These are phyloP conservation scores for Graphilbum sp. DNA, from an alignment of 2,329 filamentous ascomycete genomes.

Conservation along the genomic window DNA sequence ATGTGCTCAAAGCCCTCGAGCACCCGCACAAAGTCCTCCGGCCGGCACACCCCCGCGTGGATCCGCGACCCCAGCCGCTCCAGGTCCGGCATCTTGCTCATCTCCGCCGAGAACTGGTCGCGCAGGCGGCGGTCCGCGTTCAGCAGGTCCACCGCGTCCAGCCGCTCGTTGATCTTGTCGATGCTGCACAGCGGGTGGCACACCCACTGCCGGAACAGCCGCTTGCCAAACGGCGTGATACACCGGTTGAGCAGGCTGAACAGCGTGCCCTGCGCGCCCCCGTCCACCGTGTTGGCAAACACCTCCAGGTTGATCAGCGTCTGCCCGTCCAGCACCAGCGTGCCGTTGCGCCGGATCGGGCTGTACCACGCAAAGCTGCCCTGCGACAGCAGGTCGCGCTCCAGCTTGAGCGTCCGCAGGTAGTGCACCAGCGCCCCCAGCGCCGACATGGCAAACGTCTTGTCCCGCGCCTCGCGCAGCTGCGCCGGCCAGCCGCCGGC, in stretches of 20 bases:
- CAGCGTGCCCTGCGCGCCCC: slow-evolving; percentile 67
- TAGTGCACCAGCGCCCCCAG: slow-evolving; percentile 83
- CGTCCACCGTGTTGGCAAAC: slow-evolving; percentile 85
- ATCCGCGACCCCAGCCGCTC: slow-evolving; percentile 89
- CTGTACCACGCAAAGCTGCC: slow-evolving; percentile 86
- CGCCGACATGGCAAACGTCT: slow-evolving; percentile 77
- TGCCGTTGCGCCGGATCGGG: slow-evolving; percentile 81
- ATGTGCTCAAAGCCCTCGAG: slow-evolving; percentile 97
- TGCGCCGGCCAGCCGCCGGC: slow-evolving; percentile 57
- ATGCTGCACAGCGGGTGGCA: slow-evolving; percentile 87
- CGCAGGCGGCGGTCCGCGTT: slow-evolving; percentile 69
- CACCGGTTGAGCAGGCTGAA: slow-evolving; percentile 87
- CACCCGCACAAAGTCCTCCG: slow-evolving; percentile 84
- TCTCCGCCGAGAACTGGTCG: slow-evolving; percentile 74
- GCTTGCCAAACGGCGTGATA: slow-evolving; percentile 92
- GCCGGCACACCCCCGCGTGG: slow-evolving; percentile 77
- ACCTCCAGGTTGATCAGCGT: slow-evolving; percentile 96
- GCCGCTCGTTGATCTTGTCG: slow-evolving; percentile 73
- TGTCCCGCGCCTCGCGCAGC: slow-evolving; percentile 55
- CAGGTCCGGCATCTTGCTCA: slow-evolving; percentile 84
- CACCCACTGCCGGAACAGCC: slow-evolving; percentile 91
- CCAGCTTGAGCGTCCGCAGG: slow-evolving; percentile 71
- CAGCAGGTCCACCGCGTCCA: slow-evolving; percentile 86
- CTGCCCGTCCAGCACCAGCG: slow-evolving; percentile 83
- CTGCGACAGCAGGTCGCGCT: slow-evolving; percentile 71